These are phyloP conservation scores for Lanzia echinophila DNA, from an alignment of 2,329 filamentous ascomycete species.

Conservation along the genomic window DNA sequence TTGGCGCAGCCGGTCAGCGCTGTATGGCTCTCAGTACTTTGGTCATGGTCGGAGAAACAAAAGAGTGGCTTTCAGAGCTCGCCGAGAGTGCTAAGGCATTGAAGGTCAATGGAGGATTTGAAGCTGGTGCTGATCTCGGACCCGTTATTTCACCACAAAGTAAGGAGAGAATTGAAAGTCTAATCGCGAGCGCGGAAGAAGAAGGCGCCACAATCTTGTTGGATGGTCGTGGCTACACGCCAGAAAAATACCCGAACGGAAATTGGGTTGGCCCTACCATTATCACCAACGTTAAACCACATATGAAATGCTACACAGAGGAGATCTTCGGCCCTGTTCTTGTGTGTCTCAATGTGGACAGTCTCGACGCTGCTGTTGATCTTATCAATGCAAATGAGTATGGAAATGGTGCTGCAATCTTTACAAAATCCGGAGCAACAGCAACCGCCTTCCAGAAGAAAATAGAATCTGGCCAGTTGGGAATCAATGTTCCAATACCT, in stretches of 20 bases:
- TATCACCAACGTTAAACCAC: slow-evolving; percentile 70
- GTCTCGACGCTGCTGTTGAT: slow-evolving; percentile 71
- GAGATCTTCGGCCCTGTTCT: slow-evolving; percentile 84
- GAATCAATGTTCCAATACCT: slow-evolving; percentile 74
- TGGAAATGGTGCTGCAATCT: slow-evolving; percentile 80
- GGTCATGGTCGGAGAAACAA: slow-evolving; percentile 78
- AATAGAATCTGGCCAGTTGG: slow-evolving; percentile 80
- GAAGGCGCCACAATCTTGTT: slow-evolving; percentile 79
- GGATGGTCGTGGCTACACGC: slow-evolving; percentile 69
- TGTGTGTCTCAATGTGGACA: slow-evolving; percentile 71
- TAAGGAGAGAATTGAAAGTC: slow-evolving; percentile 68
- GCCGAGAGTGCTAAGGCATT: slow-evolving; percentile 68
- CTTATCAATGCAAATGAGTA: slow-evolving; percentile 83
- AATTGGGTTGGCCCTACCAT: slow-evolving; percentile 83
- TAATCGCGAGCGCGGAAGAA: slow-evolving; percentile 70
- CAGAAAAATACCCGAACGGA: slow-evolving; percentile 73
- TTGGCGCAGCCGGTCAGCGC: slow-evolving; percentile 76
- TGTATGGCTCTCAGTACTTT: slow-evolving; percentile 83
- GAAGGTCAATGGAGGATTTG: slow-evolving; percentile 74
- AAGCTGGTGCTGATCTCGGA: slow-evolving; percentile 70
- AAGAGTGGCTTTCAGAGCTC: slow-evolving; percentile 73
- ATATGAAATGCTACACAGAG: slow-evolving; percentile 79
- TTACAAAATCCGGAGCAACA: slow-evolving; percentile 70
- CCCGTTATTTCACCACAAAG: slow-evolving; percentile 76
- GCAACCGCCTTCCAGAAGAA: slow-evolving; percentile 72